Conservation (phyloP, 2,329 filamentous ascomycete species). For the Scedosporium dehoogii region DNA sequence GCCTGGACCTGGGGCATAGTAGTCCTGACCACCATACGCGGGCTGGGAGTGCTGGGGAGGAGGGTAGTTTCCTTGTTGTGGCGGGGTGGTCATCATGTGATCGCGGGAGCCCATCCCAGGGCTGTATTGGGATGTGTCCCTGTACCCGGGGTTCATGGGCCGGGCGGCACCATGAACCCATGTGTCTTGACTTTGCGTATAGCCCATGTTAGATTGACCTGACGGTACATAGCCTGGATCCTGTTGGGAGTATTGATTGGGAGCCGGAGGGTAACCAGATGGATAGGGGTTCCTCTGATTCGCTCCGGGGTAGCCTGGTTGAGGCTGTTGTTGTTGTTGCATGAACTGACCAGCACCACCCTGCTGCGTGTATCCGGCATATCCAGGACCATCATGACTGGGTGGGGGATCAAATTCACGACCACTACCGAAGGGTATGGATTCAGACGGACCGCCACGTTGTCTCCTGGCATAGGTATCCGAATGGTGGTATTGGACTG, state of each 20-base stretch:
- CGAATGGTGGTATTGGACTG: conserved; percentile 49
- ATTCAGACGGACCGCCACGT: conserved; percentile 4
- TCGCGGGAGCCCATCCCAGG: conserved; percentile 1
- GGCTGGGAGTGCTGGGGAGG: conserved; percentile 3
- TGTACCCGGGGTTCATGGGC: conserved; percentile 2
- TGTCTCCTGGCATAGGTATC: conserved; percentile 27
- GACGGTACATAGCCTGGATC: not conserved
- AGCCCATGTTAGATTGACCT: conserved; percentile 1
- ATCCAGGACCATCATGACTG: conserved; percentile 1
- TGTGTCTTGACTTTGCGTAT: conserved; percentile 2
- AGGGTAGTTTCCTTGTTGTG: conserved; percentile 3
- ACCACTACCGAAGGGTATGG: conserved; percentile 1
- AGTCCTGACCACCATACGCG: not conserved
- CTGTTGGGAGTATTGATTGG: conserved; percentile 2
- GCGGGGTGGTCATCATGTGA: conserved; percentile 6
- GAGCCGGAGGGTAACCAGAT: not conserved
- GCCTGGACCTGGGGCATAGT: not conserved
- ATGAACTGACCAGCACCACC: conserved; percentile 2
- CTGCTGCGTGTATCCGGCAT: conserved; percentile 1
- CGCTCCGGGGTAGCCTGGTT: not conserved
- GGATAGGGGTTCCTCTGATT: not conserved
- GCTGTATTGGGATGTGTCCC: not conserved
- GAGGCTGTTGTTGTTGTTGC: conserved; percentile 1
- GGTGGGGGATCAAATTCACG: conserved; percentile 5
- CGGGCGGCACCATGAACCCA: conserved; percentile 6